phyloP scores from a whole-genome alignment of 148 eudicot species.

The Mesembryanthemum crystallinum region DNA sequence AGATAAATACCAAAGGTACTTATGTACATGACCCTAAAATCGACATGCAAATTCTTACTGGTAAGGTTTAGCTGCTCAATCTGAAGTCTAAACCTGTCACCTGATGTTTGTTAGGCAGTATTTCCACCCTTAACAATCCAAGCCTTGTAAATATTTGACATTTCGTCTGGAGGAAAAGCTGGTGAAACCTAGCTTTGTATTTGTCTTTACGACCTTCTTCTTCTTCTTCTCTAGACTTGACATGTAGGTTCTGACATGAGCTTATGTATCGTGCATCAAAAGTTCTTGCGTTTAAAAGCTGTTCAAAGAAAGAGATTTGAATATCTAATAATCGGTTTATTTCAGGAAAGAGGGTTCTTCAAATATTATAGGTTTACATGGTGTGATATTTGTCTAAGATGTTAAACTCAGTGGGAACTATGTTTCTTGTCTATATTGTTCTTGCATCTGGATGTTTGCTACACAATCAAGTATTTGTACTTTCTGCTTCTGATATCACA shows the following conservation, averaged over 20 bases:
- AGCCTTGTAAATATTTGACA: neutral
- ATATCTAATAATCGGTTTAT: neutral
- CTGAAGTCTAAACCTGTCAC: slow-evolving; percentile 3
- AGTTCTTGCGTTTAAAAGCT: neutral
- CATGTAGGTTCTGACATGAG: no score
- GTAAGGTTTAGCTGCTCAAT: slow-evolving; percentile 10
- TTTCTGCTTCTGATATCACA: slow-evolving; percentile 12
- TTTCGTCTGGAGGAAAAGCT: neutral
- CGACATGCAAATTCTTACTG: neutral
- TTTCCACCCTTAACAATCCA: neutral
- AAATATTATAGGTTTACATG: neutral
- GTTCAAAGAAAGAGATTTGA: neutral
- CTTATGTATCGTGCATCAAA: neutral
- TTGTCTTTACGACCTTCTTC: neutral
- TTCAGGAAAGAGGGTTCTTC: neutral
- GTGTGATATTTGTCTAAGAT: neutral
- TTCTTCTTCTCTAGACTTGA: neutral
- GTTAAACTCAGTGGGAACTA: neutral
- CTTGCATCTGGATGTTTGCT: slow-evolving; percentile 14
- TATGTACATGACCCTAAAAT: neutral
- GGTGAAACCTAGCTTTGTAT: neutral
- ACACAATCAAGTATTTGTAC: neutral
- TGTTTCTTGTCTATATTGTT: neutral
- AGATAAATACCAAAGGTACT: neutral
- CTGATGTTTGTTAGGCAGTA: neutral